Conservation (phyloP, 768 basidiomycete genomes). For the Mycena indigotica region DNA sequence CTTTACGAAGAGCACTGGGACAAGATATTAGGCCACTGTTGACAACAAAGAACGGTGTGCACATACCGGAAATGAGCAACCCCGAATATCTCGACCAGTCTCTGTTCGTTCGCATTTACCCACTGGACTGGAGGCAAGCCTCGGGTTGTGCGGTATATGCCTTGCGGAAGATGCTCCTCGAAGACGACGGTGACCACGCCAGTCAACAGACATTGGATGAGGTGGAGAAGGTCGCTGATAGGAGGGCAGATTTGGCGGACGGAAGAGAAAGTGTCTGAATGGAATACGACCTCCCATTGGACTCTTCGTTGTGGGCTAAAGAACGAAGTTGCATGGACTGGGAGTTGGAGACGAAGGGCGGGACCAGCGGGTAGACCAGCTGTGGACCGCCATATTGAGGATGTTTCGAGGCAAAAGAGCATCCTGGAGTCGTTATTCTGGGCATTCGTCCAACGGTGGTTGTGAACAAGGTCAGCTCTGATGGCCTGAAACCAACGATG, state of each 20-base stretch:
- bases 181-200: slow-evolving; percentile 72
- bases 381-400: slow-evolving; percentile 76
- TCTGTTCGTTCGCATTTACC: slow-evolving; percentile 68
- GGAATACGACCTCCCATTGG: slow-evolving; percentile 92
- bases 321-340: slow-evolving; percentile 79
- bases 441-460: slow-evolving; percentile 71
- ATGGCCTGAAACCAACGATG: slow-evolving; percentile 74
- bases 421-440: slow-evolving; percentile 64
- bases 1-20: slow-evolving; percentile 58
- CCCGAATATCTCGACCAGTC: slow-evolving; percentile 76
- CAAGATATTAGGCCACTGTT: background rate
- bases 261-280: slow-evolving; percentile 73
- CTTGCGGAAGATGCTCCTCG: slow-evolving; percentile 74
- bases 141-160: slow-evolving; percentile 72
- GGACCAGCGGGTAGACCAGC: slow-evolving; percentile 78
- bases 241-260: slow-evolving; percentile 68
- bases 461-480: slow-evolving; percentile 62
- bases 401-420: slow-evolving; percentile 78
- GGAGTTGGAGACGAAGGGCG: slow-evolving; percentile 69
- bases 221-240: slow-evolving; percentile 67
- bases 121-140: slow-evolving; percentile 78
- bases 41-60: background rate
- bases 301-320: slow-evolving; percentile 83
- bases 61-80: slow-evolving; percentile 60
- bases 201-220: slow-evolving; percentile 73